These are phyloP conservation scores for Microsporum ferrugineum DNA, from an alignment of 2,329 filamentous ascomycete genomes.

Conservation along the genomic window DNA sequence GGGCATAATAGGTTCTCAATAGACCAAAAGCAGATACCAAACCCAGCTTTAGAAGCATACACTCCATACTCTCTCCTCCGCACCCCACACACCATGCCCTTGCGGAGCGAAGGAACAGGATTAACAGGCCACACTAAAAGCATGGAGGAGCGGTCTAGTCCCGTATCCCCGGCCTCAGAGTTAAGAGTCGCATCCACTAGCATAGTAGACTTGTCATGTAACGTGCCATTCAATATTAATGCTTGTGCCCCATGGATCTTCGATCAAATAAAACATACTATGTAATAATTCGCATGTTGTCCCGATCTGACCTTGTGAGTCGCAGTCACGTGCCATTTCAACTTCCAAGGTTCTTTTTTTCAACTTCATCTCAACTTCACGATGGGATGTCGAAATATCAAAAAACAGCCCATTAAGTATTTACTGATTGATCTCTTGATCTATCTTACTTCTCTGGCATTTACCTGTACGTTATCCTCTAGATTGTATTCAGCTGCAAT, in stretches of 20 bases:
- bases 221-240: neutral
- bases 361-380: neutral
- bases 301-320: neutral
- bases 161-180: no score
- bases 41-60: no score
- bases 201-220: neutral
- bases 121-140: neutral
- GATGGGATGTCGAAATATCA: neutral
- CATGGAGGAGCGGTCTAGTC: neutral
- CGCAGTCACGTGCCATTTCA: neutral
- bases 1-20: no score
- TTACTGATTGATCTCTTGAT: neutral
- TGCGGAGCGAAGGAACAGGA: neutral
- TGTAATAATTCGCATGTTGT: no score
- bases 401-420: neutral
- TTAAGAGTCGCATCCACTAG: no score
- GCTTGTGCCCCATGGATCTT: neutral
- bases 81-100: no score
- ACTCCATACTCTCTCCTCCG: no score
- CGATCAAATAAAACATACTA: neutral
- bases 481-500: neutral
- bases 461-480: neutral
- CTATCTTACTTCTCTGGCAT: neutral
- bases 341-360: neutral
- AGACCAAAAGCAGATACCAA: no score